Conservation (phyloP, 2,329 filamentous ascomycete species). For the Calonectria montana region DNA sequence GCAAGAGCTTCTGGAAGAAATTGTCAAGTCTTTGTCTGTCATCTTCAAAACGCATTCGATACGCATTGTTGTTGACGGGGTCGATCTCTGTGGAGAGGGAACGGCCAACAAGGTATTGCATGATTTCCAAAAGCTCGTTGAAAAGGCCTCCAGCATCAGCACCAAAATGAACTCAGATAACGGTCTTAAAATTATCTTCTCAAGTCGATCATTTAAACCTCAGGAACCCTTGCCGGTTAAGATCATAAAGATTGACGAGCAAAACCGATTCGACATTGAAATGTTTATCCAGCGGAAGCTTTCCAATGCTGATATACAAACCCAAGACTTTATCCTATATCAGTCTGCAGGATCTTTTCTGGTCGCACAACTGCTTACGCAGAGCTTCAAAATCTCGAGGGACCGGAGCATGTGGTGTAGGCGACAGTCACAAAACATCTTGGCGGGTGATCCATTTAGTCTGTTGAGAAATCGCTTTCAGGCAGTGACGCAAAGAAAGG, state of each 20-base stretch:
- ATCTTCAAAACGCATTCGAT: slow-evolving; percentile 4
- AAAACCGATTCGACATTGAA: not conserved
- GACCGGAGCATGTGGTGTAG: not conserved
- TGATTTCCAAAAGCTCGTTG: slow-evolving; percentile 4
- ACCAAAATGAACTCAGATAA: not conserved
- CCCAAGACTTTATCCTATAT: not conserved
- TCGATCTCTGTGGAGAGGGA: slow-evolving; percentile 1
- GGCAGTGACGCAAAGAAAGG: not conserved
- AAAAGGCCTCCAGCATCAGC: not conserved
- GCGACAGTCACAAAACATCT: not conserved
- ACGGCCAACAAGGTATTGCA: not conserved
- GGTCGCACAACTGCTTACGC: not conserved
- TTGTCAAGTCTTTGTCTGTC: not conserved
- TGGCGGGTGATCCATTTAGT: not conserved
- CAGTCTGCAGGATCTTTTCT: not conserved
- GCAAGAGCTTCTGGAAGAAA: slow-evolving; percentile 5
- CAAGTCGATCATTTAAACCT: not conserved
- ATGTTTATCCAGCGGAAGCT: not conserved
- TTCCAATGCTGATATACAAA: not conserved
- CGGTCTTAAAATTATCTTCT: not conserved
- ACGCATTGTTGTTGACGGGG: not conserved
- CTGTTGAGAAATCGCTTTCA: not conserved
- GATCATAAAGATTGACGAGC: not conserved
- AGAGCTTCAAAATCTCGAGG: not conserved
- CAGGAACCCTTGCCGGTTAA: not conserved